These are phyloP conservation scores for Nyctanthes arbortristis DNA, from an alignment of 257 asterid genomes.

Conservation along the genomic window DNA sequence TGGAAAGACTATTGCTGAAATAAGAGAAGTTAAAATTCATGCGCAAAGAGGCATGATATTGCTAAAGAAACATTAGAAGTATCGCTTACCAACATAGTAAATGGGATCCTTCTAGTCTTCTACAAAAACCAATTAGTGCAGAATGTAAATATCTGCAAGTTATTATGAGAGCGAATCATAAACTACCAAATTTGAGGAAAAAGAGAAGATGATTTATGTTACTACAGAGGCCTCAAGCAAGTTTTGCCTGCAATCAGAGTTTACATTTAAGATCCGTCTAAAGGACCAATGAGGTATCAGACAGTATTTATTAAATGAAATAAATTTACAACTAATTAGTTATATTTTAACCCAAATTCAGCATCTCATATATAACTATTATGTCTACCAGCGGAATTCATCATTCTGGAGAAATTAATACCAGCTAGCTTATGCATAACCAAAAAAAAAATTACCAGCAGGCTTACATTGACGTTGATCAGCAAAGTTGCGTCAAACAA, in stretches of 20 bases:
- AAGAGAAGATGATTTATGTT: background rate
- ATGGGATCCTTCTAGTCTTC: background rate
- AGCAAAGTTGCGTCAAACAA: background rate
- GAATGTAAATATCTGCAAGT: background rate
- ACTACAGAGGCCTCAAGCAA: background rate
- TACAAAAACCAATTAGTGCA: background rate
- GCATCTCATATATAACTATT: background rate
- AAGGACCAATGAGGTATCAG: background rate
- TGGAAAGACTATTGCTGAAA: constrained; percentile 26
- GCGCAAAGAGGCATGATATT: background rate
- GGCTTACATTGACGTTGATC: too few relatives aligned
- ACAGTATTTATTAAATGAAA: background rate
- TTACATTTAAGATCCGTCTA: background rate
- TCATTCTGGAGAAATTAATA: background rate
- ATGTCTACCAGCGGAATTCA: background rate
- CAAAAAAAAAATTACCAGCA: background rate
- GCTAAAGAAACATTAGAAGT: background rate
- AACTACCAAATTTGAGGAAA: background rate
- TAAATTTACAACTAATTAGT: background rate
- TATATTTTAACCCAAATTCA: background rate
- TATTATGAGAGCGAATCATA: background rate
- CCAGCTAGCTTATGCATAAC: background rate
- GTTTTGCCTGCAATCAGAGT: background rate
- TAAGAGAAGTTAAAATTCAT: constrained; percentile 1
- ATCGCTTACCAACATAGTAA: background rate